Evolutionary conservation across 2,329 filamentous ascomycete species (phyloP).

Genomic region (Delphinella strobiligena): DNA sequence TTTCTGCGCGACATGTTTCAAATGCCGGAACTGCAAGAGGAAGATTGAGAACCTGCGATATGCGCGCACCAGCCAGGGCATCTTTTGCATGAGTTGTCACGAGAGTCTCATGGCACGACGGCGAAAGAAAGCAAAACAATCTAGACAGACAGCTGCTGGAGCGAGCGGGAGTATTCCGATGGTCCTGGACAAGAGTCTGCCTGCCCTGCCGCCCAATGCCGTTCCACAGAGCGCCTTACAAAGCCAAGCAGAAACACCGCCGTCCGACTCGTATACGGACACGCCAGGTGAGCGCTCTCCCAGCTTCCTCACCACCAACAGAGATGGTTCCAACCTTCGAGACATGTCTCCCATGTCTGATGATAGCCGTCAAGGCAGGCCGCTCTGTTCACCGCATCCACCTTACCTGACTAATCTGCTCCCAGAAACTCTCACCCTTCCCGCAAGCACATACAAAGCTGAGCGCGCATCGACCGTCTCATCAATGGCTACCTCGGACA

Average conservation of each 20-base stretch:
- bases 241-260: constrained; percentile 42
- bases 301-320: neutral
- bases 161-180: constrained; percentile 38
- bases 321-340: constrained; percentile 10
- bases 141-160: constrained; percentile 19
- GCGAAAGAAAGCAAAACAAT: constrained; percentile 66
- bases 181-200: constrained; percentile 82
- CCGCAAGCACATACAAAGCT: constrained; percentile 65
- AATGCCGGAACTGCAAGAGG: constrained; percentile 94
- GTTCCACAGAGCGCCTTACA: constrained; percentile 51
- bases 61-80: constrained; percentile 92
- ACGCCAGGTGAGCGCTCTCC: constrained; percentile 60
- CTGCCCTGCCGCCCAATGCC: constrained; percentile 72
- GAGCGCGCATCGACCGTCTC: constrained; percentile 62
- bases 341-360: constrained; percentile 25
- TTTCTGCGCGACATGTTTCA: constrained; percentile 93
- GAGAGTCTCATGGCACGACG: constrained; percentile 90
- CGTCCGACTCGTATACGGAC: constrained; percentile 50
- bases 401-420: constrained; percentile 7
- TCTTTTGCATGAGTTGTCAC: constrained; percentile 98
- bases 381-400: neutral
- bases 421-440: constrained; percentile 53
- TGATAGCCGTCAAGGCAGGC: constrained; percentile 12
- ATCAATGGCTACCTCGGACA: constrained; percentile 38
- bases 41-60: constrained; percentile 98